phyloP scores from a whole-genome alignment of 1,139 yeast species.

The Yamadazyma diddensiae region DNA sequence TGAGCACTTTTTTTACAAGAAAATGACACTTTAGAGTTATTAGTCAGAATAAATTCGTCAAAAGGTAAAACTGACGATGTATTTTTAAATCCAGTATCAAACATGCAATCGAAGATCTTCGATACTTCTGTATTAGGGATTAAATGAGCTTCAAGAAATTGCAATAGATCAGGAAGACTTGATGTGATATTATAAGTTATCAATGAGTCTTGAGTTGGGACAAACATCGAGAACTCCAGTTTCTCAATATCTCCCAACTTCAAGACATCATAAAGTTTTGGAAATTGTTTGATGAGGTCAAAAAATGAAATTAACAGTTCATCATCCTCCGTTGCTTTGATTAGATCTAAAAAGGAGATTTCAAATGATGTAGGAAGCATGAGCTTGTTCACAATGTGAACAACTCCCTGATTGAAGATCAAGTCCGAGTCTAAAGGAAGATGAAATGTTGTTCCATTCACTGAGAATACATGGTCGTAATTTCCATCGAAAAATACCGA shows the following conservation, averaged over 20 bases:
- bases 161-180: conserved; percentile 41
- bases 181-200: conserved; percentile 50
- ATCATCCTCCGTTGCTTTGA: conserved; percentile 44
- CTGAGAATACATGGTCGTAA: conserved; percentile 23
- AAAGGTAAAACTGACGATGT: not conserved
- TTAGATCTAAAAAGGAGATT: conserved; percentile 56
- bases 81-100: conserved; percentile 8
- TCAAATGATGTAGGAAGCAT: conserved; percentile 56
- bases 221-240: conserved; percentile 60
- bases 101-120: conserved; percentile 30
- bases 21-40: conserved; percentile 9
- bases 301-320: conserved; percentile 39
- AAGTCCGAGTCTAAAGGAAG: conserved; percentile 58
- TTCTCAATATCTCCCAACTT: conserved; percentile 17
- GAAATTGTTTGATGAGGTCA: conserved; percentile 42
- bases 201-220: conserved; percentile 67
- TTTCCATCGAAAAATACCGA: conserved; percentile 23
- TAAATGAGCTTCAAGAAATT: conserved; percentile 66
- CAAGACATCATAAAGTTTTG: conserved; percentile 22
- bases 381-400: conserved; percentile 63
- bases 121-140: conserved; percentile 52
- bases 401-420: conserved; percentile 79
- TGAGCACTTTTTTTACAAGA: conserved; percentile 10
- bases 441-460: conserved; percentile 26
- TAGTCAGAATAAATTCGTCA: conserved; percentile 9